Conservation (phyloP, 768 basidiomycete genomes). For the Boletus edulis region DNA sequence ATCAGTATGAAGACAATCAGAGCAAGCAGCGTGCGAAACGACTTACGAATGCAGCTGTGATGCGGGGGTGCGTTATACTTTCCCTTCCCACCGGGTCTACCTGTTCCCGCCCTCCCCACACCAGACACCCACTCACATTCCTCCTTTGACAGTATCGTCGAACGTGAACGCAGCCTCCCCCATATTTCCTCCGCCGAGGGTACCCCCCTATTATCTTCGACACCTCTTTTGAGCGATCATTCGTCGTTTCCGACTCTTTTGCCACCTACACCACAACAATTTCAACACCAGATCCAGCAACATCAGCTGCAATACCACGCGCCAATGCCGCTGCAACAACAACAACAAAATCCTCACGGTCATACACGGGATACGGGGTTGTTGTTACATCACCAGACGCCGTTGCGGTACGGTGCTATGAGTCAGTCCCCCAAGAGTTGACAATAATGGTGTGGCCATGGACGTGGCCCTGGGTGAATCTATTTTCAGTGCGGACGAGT, state of each 20-base stretch:
- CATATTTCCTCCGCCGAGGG: conserved; percentile 31
- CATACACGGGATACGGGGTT: neutral
- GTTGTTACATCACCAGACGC: conserved; percentile 5
- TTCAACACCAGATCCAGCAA: conserved; percentile 18
- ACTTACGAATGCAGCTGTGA: conserved; percentile 67
- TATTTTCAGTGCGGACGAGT: no score
- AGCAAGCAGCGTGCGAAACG: conserved; percentile 73
- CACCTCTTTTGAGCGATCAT: conserved; percentile 6
- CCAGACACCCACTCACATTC: neutral
- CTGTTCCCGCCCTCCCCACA: no score
- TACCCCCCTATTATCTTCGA: conserved; percentile 33
- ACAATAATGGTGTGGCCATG: neutral
- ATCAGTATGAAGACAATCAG: conserved; percentile 84
- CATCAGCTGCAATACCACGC: conserved; percentile 12
- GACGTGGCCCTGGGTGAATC: neutral
- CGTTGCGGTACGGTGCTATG: conserved; percentile 19
- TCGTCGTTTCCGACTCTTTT: conserved; percentile 4
- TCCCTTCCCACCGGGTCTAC: no score
- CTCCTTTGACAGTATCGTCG: conserved; percentile 45
- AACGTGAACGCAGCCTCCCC: conserved; percentile 42
- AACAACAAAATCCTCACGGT: neutral
- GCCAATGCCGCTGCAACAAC: neutral
- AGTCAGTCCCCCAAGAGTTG: conserved; percentile 9
- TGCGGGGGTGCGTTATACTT: conserved; percentile 58
- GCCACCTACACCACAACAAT: conserved; percentile 17